These are phyloP conservation scores for Rhododendron vialii DNA, from an alignment of 148 eudicot species.

Conservation along the genomic window DNA sequence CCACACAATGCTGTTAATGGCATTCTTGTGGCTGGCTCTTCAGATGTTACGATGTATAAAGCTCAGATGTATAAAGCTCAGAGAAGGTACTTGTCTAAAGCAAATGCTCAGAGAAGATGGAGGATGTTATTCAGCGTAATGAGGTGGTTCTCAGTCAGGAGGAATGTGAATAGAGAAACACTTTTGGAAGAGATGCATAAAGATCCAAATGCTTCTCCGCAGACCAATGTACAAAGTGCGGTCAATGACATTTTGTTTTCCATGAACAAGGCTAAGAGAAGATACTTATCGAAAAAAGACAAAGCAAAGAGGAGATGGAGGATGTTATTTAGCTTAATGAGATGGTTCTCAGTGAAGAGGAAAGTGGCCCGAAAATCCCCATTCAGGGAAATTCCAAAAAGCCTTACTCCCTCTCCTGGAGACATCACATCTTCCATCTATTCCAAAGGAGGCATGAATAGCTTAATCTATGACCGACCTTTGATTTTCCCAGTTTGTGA, in stretches of 20 bases:
- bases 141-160: slow-evolving; percentile 18
- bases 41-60: slow-evolving; percentile 5
- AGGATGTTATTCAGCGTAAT: slow-evolving; percentile 12
- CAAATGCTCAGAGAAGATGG: slow-evolving; percentile 18
- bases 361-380: slow-evolving; percentile 7
- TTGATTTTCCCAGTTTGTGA: slow-evolving; percentile 13
- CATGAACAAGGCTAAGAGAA: slow-evolving; percentile 5
- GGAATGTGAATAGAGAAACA: not conserved
- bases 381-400: not conserved
- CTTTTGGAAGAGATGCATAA: not conserved
- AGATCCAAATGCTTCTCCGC: slow-evolving; percentile 15
- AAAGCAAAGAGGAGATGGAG: slow-evolving; percentile 21
- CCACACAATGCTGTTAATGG: slow-evolving; percentile 27
- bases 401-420: not conserved
- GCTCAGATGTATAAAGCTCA: slow-evolving; percentile 8
- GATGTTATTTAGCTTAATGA: slow-evolving; percentile 15
- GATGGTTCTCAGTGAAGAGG: slow-evolving; percentile 21
- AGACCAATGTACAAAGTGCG: slow-evolving; percentile 30
- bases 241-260: slow-evolving; percentile 28
- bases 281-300: slow-evolving; percentile 14
- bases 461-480: not conserved
- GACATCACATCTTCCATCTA: not conserved
- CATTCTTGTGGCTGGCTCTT: slow-evolving; percentile 26
- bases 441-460: not conserved
- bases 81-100: not conserved